Evolutionary conservation across 805 yeast species (phyloP).

Genomic region (Barnettozyma sp.): DNA sequence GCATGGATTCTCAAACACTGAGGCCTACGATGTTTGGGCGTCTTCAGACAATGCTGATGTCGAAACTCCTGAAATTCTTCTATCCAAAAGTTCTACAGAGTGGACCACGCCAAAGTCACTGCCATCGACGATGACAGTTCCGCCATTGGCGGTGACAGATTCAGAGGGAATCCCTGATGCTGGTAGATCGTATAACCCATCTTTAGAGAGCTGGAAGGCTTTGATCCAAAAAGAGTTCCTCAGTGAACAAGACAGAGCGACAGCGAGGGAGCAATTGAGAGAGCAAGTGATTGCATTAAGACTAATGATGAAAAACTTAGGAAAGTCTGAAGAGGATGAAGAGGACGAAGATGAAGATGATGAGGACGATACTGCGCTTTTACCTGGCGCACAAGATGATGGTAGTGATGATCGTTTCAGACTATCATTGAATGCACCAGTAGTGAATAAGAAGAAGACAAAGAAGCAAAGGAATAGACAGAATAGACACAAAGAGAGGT

Average conservation of each 20-base stretch:
- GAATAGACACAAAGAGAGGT: conserved; percentile 52
- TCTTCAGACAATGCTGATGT: conserved; percentile 22
- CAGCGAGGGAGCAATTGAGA: conserved; percentile 50
- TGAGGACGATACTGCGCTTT: too few relatives aligned
- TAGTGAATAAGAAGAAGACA: conserved; percentile 64
- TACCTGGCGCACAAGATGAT: too few relatives aligned
- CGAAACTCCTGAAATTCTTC: conserved; percentile 34
- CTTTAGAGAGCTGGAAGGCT: conserved; percentile 72
- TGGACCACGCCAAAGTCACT: conserved; percentile 45
- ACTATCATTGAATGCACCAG: conserved; percentile 70
- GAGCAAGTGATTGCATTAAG: conserved; percentile 60
- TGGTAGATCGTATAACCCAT: conserved; percentile 92
- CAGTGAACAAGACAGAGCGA: conserved; percentile 61
- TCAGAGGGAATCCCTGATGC: conserved; percentile 56
- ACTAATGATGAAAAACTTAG: conserved; percentile 54
- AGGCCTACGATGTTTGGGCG: conserved; percentile 69
- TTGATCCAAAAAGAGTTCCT: conserved; percentile 61
- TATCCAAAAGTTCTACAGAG: conserved; percentile 35
- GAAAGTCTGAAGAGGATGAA: conserved; percentile 50
- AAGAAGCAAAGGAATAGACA: conserved; percentile 68
- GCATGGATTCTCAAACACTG: conserved; percentile 54
- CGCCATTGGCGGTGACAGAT: conserved; percentile 50
- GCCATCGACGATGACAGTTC: conserved; percentile 48
- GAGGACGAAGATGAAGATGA: conserved; percentile 32
- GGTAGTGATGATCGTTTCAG: conserved; percentile 30